These are phyloP conservation scores for Boletus coccyginus DNA, from an alignment of 768 basidiomycete species.

Conservation along the genomic window DNA sequence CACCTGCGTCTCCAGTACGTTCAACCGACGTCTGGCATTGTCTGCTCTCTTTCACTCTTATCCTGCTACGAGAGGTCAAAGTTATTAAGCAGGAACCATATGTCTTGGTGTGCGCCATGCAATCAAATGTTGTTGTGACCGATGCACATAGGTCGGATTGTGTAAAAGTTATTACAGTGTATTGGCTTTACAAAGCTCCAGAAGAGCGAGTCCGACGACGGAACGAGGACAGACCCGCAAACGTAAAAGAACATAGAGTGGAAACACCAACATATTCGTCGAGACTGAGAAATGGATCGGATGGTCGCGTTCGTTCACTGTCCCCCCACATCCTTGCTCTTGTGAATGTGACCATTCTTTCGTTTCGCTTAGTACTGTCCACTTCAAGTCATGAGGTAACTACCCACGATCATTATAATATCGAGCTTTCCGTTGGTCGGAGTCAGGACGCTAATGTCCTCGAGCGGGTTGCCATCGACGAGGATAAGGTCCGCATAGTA, in stretches of 20 bases:
- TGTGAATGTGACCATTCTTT: slow-evolving; percentile 30
- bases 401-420: slow-evolving; percentile 33
- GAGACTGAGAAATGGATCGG: not conserved
- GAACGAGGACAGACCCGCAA: too few relatives aligned
- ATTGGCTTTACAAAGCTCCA: too few relatives aligned
- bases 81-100: too few relatives aligned
- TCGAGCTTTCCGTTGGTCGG: slow-evolving; percentile 32
- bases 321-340: not conserved
- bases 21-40: too few relatives aligned
- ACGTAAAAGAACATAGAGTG: not conserved
- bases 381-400: not conserved
- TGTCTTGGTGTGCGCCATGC: too few relatives aligned
- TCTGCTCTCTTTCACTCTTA: too few relatives aligned
- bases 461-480: slow-evolving; percentile 35
- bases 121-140: too few relatives aligned
- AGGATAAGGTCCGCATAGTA: slow-evolving; percentile 38
- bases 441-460: slow-evolving; percentile 34
- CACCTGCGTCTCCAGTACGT: too few relatives aligned
- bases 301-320: not conserved
- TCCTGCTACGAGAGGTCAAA: too few relatives aligned
- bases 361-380: not conserved
- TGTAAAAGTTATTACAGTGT: too few relatives aligned
- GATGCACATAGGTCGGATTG: too few relatives aligned
- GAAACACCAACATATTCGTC: not conserved
- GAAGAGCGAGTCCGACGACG: too few relatives aligned